These are phyloP conservation scores for Zanthoxylum bungeanum DNA, from an alignment of 345 rosid genomes.

Conservation along the genomic window DNA sequence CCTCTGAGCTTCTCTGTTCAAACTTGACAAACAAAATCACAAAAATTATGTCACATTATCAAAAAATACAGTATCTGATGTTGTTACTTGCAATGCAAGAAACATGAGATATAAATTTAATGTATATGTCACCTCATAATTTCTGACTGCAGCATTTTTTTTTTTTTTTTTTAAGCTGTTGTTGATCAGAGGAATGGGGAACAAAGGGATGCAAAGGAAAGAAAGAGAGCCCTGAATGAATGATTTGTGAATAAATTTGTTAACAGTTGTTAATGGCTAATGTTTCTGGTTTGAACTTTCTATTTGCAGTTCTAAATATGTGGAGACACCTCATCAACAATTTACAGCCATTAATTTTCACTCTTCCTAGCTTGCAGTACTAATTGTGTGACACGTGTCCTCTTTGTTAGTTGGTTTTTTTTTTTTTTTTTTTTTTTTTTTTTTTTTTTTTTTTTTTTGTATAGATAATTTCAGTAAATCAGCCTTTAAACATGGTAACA, in stretches of 20 bases:
- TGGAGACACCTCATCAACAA: conserved; percentile 10
- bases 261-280: conserved; percentile 3
- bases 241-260: neutral
- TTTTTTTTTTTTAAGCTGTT: too few relatives aligned
- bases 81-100: neutral
- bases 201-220: neutral
- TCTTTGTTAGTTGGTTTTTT: neutral
- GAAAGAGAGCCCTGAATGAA: neutral
- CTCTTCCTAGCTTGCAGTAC: neutral
- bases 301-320: conserved; percentile 9
- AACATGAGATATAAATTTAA: neutral
- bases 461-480: neutral
- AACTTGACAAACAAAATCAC: neutral
- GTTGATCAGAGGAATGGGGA: neutral
- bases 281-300: conserved; percentile 1
- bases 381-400: neutral
- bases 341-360: conserved; percentile 16
- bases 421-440: too few relatives aligned
- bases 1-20: conserved; percentile 3
- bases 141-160: neutral
- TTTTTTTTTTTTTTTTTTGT: too few relatives aligned
- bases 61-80: too few relatives aligned
- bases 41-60: neutral
- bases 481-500: neutral
- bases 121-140: conserved; percentile 6